Evolutionary conservation across 148 eudicot species (phyloP), one percentile per base, ranked within the genome.

Genomic region (Pouteria glomerata): DNA sequence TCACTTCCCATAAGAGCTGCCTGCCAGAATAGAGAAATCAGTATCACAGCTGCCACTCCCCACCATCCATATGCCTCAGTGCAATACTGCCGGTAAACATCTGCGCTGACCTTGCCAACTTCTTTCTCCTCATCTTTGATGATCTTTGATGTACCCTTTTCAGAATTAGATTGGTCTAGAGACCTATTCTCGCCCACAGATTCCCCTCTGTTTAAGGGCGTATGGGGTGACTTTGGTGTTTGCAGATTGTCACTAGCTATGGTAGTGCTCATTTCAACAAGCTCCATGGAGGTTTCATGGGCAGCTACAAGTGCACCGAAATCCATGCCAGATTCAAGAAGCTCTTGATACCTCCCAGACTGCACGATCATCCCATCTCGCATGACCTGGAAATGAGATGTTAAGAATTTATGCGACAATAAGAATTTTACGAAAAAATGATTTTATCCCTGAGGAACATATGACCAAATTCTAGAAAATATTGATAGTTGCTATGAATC

Each of bases 41-140:
- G 8, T 63, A 86, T 6, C 29, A 86, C 85, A 21, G 74, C 68
- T 31, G 41, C 69, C 29, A 84, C 82, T 70, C 89, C 92, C 86
- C 85, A 80, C 92, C 87, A 84, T 39, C 85, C 84, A 48, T 63
- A 83, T 34, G 90, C 82, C 78, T 75, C 81, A 8, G 84, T 80
- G 73, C 66, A 73, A 29, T 86, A 84, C 62, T 72, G 71, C 64
- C 16, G 75, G 67, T 80, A 84, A 3, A 84, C 81, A 7, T 65
- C 69, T 12, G 62, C 16, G 74, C 58, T 76, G 33, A 82, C 82
- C 12, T 39, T 53, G 21, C 87, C 90, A n/a, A 72, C 77, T 71
- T 79, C 87, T 57, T 87, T 75, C 73, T 86, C 85, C 69, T 86
- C 90, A 1, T 86, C 87, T 74, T 86, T 65, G 24, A 86, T 75